Conservation (phyloP, 192 early-diverging fungal species). For the Coemansia sp. region DNA sequence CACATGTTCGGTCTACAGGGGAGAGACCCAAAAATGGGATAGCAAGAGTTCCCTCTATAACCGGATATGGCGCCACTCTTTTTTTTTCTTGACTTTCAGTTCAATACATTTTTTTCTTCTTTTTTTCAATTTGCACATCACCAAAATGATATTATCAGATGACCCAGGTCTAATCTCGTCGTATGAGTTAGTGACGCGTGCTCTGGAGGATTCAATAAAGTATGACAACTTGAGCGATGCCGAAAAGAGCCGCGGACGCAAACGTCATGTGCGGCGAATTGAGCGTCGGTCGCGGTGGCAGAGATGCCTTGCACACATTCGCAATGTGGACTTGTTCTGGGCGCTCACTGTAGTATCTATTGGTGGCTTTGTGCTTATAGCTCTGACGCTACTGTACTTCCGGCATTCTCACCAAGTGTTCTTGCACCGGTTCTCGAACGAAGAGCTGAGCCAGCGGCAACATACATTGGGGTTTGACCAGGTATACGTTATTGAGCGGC, state of each 20-base stretch:
- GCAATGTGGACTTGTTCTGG: constrained; percentile 52
- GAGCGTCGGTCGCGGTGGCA: constrained; percentile 28
- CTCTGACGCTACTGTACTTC: constrained; percentile 44
- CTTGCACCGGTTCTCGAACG: constrained; percentile 47
- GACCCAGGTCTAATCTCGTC: constrained; percentile 43
- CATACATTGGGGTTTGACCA: constrained; percentile 40
- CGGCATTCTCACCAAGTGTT: constrained; percentile 43
- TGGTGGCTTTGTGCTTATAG: constrained; percentile 43
- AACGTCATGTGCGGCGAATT: constrained; percentile 34
- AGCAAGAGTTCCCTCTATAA: too few relatives aligned
- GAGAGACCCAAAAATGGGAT: too few relatives aligned
- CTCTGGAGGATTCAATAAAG: constrained; percentile 46
- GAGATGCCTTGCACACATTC: constrained; percentile 12
- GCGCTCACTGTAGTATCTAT: constrained; percentile 38
- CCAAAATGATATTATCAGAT: constrained; percentile 17
- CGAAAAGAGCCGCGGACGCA: constrained; percentile 55
- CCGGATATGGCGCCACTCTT: neutral
- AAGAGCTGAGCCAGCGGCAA: constrained; percentile 31
- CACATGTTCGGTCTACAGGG: too few relatives aligned
- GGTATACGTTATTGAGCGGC: constrained; percentile 47
- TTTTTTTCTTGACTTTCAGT: neutral
- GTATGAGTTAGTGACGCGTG: constrained; percentile 50
- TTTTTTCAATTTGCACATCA: constrained; percentile 1
- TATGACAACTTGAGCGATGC: constrained; percentile 57
- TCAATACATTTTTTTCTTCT: constrained; percentile 1